Conservation (phyloP, 2,329 filamentous ascomycete genomes). For the Venturiaceae sp. region DNA sequence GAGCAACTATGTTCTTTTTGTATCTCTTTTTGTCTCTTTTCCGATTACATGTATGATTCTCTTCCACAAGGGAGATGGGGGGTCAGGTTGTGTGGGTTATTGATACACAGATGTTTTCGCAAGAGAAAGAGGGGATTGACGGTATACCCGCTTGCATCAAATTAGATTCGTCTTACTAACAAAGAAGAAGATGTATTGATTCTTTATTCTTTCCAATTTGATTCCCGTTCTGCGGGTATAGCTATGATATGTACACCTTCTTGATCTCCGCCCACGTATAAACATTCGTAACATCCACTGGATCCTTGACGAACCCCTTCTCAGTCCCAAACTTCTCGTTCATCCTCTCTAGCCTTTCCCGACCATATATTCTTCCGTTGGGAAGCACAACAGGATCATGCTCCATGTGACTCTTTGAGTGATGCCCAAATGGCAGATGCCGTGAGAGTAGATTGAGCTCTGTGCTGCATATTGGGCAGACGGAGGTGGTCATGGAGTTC, state of each 20-base stretch:
- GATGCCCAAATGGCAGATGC: constrained; percentile 86
- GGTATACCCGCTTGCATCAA: too few relatives aligned
- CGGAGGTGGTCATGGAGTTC: constrained; percentile 18
- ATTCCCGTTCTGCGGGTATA: too few relatives aligned
- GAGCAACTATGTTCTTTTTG: background rate
- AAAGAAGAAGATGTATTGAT: too few relatives aligned
- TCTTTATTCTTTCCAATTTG: too few relatives aligned
- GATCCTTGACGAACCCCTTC: constrained; percentile 62
- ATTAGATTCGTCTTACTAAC: too few relatives aligned
- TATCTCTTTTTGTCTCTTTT: background rate
- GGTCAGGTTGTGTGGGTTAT: too few relatives aligned
- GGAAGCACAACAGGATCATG: constrained; percentile 78
- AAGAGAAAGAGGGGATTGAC: too few relatives aligned
- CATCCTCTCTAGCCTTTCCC: constrained; percentile 61
- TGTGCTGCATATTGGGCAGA: constrained; percentile 93
- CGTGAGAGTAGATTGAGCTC: constrained; percentile 88
- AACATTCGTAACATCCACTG: constrained; percentile 54
- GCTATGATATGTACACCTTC: constrained; percentile 70
- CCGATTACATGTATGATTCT: background rate
- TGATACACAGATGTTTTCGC: too few relatives aligned
- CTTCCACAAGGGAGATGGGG: too few relatives aligned
- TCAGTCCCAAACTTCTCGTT: constrained; percentile 69
- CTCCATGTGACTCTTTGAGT: constrained; percentile 89
- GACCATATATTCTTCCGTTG: constrained; percentile 78
- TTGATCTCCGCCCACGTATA: constrained; percentile 54